Evolutionary conservation across 768 basidiomycete genomes (phyloP), one percentile per base, ranked within the genome.

Genomic region (Rubroboletus pulcherrimus): DNA sequence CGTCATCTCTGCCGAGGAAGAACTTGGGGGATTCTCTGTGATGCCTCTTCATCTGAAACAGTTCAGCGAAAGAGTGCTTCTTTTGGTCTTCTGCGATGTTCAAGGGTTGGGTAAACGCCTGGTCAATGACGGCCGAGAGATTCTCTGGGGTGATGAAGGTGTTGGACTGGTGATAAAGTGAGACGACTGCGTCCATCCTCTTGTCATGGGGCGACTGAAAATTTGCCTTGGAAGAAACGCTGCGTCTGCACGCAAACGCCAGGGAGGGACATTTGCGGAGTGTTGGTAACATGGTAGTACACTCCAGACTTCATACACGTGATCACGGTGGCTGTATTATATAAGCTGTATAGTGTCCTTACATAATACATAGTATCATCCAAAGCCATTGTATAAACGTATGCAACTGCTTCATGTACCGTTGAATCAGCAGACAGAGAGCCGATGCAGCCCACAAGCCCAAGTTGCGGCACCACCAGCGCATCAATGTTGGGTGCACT

Each of bases 81-180:
- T 48, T 63, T 24, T 57, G 53, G 24, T 69, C 68, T 33, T 66
- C 62, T 10, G 34, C 46, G 14, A 64, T 47, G 26, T 35, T 44
- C 42, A 56, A 15, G 2, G 61, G 66, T 38, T 55, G 65, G 43
- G 68, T 69, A 62, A 92, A 91, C 1, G 83, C 84, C 15, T 78
- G 69, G 71, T 90, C 86, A 52, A 91, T 91, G 53, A 73, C 75
- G 21, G 77, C 63, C 19, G 80, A 77, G 31, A 93, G 81, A 63
- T 81, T 91, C 59, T 88, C 85, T 21, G 75, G 75, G 11, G 89
- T 89, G 59, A 93, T 79, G 74, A 88, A 90, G 2, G 75, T 73
- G 54, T 82, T 82, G 47, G 85, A 73, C 73, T 89, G 82, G 75
- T 93, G 89, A 74, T 91, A 92, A 51, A 92, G 80, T 10, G 83